Evolutionary conservation across 2,329 filamentous ascomycete genomes (phyloP).

Genomic region (Beauveria sp.): DNA sequence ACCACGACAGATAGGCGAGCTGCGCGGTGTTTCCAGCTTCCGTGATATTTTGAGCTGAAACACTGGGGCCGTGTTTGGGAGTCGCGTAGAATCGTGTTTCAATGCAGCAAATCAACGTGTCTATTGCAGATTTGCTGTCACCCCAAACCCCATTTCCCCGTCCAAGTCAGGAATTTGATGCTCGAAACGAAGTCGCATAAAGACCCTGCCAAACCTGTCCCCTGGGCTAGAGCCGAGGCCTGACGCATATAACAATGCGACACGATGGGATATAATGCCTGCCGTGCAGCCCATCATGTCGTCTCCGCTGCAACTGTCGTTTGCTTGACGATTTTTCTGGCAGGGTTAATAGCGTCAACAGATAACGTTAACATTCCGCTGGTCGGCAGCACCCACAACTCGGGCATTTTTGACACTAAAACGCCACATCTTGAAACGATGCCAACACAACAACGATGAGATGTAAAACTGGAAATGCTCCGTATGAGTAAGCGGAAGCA

Average conservation of each 20-base stretch:
- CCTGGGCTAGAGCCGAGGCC: neutral
- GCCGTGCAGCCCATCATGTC: neutral
- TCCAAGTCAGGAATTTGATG: neutral
- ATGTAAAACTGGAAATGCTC: neutral
- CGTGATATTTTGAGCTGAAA: neutral
- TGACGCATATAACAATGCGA: neutral
- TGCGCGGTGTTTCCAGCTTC: neutral
- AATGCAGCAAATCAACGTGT: neutral
- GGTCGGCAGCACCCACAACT: neutral
- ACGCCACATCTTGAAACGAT: neutral
- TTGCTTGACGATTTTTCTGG: too few relatives aligned
- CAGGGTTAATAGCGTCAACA: neutral
- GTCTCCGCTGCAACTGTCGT: neutral
- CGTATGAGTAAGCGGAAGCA: neutral
- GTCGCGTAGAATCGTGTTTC: neutral
- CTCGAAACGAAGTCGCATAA: neutral
- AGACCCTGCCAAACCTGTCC: neutral
- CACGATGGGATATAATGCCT: too few relatives aligned
- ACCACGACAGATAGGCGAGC: neutral
- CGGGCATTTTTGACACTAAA: neutral
- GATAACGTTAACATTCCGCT: neutral
- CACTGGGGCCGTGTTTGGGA: neutral
- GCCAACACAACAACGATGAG: neutral
- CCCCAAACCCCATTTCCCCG: too few relatives aligned
- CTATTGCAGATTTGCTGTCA: neutral